Conservation (phyloP, 2,329 filamentous ascomycete genomes). For the Aspergillus fumigatiaffinis region DNA sequence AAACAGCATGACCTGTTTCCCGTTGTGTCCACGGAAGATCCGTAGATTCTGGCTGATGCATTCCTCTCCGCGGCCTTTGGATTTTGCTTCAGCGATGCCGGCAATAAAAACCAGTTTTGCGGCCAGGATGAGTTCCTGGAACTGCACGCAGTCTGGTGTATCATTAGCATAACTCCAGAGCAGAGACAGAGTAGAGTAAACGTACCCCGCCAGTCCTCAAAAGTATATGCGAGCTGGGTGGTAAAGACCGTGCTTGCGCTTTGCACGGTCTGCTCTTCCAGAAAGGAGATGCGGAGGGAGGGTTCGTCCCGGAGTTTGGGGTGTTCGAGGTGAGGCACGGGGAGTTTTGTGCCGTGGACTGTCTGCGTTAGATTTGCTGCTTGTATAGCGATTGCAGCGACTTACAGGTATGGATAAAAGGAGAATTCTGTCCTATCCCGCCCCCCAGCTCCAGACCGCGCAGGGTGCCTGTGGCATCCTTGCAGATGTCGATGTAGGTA, state of each 20-base stretch:
- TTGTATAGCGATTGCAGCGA: conserved; percentile 1
- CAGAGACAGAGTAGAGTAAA: not conserved
- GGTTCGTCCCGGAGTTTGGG: conserved; percentile 32
- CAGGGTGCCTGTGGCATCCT: conserved; percentile 33
- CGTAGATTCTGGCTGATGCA: conserved; percentile 44
- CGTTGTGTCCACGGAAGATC: conserved; percentile 33
- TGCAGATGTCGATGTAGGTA: conserved; percentile 37
- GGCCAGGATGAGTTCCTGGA: conserved; percentile 39
- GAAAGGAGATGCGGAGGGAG: conserved; percentile 38
- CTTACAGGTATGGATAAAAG: conserved; percentile 39
- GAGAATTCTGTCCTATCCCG: conserved; percentile 31
- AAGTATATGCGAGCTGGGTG: conserved; percentile 41
- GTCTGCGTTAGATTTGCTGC: not conserved
- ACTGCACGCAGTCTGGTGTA: conserved; percentile 35
- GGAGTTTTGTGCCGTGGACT: conserved; percentile 36
- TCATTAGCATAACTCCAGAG: conserved; percentile 3
- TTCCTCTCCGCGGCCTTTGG: conserved; percentile 43
- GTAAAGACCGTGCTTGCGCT: conserved; percentile 35
- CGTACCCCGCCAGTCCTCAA: conserved; percentile 40
- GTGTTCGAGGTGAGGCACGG: conserved; percentile 42
- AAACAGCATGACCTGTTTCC: conserved; percentile 34
- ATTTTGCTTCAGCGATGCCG: conserved; percentile 41
- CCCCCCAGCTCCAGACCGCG: conserved; percentile 38
- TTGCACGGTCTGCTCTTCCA: conserved; percentile 43
- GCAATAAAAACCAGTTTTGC: conserved; percentile 39